These are phyloP conservation scores for Lentinula boryana DNA, from an alignment of 768 basidiomycete genomes.

Conservation along the genomic window DNA sequence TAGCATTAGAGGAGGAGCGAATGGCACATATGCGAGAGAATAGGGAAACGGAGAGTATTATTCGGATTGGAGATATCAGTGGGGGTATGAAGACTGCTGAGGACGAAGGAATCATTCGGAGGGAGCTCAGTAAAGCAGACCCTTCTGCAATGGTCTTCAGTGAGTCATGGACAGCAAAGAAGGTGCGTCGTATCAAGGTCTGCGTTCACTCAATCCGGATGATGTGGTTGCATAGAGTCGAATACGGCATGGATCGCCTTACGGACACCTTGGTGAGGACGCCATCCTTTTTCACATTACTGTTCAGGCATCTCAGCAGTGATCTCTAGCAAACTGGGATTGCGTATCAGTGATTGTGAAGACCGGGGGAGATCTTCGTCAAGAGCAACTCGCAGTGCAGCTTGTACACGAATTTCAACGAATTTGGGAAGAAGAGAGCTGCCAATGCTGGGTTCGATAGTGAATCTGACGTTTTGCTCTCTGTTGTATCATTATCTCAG, in stretches of 20 bases:
- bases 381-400: conserved; percentile 96
- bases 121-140: conserved; percentile 91
- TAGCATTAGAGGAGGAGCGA: conserved; percentile 91
- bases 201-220: neutral
- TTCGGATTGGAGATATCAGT: conserved; percentile 47
- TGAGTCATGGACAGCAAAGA: conserved; percentile 93
- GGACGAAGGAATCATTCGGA: conserved; percentile 90
- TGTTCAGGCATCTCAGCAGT: neutral
- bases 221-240: conserved; percentile 47
- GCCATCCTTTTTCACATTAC: neutral
- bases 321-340: conserved; percentile 62
- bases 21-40: conserved; percentile 87
- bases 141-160: conserved; percentile 94
- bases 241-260: conserved; percentile 90
- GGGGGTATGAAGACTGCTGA: conserved; percentile 64
- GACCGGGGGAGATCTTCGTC: conserved; percentile 92
- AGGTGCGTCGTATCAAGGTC: conserved; percentile 38
- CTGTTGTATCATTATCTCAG: neutral
- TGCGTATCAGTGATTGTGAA: conserved; percentile 98
- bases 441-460: conserved; percentile 93
- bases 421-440: conserved; percentile 94
- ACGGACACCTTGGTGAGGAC: conserved; percentile 81
- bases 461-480: conserved; percentile 24
- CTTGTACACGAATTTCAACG: conserved; percentile 88
- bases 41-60: conserved; percentile 60